Base-by-base conservation (phyloP, 202 grass and related monocot species). In the Miscanthus sacchariflorus region DNA sequence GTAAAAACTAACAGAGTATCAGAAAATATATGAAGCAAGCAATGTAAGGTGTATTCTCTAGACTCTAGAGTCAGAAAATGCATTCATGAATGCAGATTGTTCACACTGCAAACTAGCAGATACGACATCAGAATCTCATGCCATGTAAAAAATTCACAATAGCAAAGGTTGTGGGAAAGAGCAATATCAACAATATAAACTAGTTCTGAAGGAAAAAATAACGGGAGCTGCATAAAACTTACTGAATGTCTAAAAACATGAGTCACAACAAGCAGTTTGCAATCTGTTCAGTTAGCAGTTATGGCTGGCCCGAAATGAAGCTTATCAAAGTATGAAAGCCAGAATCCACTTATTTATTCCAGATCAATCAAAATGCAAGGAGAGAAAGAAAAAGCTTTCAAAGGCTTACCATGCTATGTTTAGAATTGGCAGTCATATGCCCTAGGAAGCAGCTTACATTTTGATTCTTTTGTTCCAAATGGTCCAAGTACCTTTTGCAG, bases 401-500 rank as follows among this genome's bases (percentile, higher is more conserved):
- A 82, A 63, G 59, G 71, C 52, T 56, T 81, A 90, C 84, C 76
- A 84, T 81, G 71, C 45, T 33, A n/a, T 74, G 69, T 58, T 48
- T 73, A 45, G 6, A 90, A 78, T 78, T 69, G 2, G 40, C 61
- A 68, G 12, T 21, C 91, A 93, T 85, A 18, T 12, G 35, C 45
- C 66, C 66, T 42, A 64, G 24, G 48, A 89, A 92, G 48, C 63
- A 86, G 18, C 52, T 73, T 65, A 79, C 80, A 17, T 64, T 87
- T 44, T 74, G 70, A 63, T 84, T 89, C 12, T 73, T 89, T n/a
- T 28, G 69, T 21, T 81, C 64, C 50, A 84, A 46, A 78, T 92
- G 87, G 38, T 90, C 65, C 50, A 46, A 61, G 21, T 92, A 90
- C 27, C 68, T 79, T 67, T 50, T 79, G 79, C 74, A 86, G 50